Conservation (phyloP, 2,329 filamentous ascomycete species). For the Neofusicoccum sp. region DNA sequence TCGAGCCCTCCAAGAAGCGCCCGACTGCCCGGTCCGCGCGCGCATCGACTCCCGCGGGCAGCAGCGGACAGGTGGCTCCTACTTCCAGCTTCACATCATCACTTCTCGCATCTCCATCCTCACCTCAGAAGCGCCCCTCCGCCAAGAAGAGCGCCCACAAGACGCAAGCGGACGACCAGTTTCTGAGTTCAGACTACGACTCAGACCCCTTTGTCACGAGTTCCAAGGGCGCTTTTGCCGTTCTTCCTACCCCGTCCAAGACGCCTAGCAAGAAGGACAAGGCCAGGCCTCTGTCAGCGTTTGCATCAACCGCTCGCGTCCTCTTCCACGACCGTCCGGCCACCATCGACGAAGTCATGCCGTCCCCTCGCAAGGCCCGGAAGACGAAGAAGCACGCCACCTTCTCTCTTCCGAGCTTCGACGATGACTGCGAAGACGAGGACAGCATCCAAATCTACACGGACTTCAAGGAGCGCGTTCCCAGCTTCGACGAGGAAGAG, state of each 20-base stretch:
- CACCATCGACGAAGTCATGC: constrained; percentile 58
- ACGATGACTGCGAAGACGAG: constrained; percentile 54
- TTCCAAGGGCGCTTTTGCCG: constrained; percentile 36
- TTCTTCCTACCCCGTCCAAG: constrained; percentile 76
- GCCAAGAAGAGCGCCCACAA: constrained; percentile 5
- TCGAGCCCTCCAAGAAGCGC: constrained; percentile 23
- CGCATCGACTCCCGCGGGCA: constrained; percentile 32
- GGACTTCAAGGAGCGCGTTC: constrained; percentile 73
- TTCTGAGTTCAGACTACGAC: constrained; percentile 12
- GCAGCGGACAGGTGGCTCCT: constrained; percentile 36
- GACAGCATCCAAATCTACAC: constrained; percentile 67
- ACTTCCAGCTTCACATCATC: constrained; percentile 26
- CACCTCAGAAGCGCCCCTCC: constrained; percentile 26
- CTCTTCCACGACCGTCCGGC: constrained; percentile 63
- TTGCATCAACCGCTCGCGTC: constrained; percentile 51
- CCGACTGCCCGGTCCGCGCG: constrained; percentile 26
- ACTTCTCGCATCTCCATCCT: constrained; percentile 37
- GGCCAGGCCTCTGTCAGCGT: constrained; percentile 37
- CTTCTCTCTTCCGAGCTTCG: constrained; percentile 38
- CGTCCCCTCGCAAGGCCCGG: constrained; percentile 58
- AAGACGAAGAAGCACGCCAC: constrained; percentile 53
- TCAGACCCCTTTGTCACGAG: constrained; percentile 10
- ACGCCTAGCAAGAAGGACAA: constrained; percentile 61
- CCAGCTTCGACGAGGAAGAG: constrained; percentile 61
- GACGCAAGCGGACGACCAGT: neutral